Conservation (phyloP, 176 grass and related monocot species). For the Puccinellia tenuiflora region DNA sequence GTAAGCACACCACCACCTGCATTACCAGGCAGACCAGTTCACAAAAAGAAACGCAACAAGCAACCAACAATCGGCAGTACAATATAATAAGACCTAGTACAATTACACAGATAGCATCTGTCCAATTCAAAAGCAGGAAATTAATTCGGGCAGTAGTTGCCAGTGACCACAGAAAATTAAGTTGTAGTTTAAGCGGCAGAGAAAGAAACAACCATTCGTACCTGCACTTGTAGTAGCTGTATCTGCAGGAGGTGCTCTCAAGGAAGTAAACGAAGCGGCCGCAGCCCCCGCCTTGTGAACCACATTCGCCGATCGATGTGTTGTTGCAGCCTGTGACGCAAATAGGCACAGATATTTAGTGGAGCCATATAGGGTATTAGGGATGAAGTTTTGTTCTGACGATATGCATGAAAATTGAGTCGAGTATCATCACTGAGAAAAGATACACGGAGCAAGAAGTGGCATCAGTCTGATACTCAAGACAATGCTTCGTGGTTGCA, state of each 20-base stretch:
- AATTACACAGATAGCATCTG: not conserved
- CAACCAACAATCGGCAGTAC: not conserved
- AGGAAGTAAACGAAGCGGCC: not conserved
- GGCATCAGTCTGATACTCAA: too few relatives aligned
- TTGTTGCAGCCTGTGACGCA: not conserved
- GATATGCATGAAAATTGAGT: too few relatives aligned
- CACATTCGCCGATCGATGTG: not conserved
- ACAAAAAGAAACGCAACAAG: not conserved
- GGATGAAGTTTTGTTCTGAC: too few relatives aligned
- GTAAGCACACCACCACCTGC: conserved; percentile 41
- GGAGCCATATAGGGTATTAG: too few relatives aligned
- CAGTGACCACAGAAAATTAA: not conserved
- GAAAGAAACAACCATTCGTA: not conserved
- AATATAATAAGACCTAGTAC: not conserved
- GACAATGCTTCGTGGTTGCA: too few relatives aligned
- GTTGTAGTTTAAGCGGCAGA: not conserved
- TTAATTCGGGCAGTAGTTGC: not conserved
- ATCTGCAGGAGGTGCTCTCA: not conserved
- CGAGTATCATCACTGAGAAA: too few relatives aligned
- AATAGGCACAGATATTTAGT: too few relatives aligned
- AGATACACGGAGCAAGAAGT: too few relatives aligned
- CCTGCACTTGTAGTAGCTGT: not conserved
- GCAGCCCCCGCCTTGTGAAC: not conserved
- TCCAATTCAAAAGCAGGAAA: not conserved
- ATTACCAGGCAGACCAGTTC: too few relatives aligned